These are phyloP conservation scores for Puccinia hordei DNA, from an alignment of 1,284 basidiomycete genomes.

Conservation along the genomic window DNA sequence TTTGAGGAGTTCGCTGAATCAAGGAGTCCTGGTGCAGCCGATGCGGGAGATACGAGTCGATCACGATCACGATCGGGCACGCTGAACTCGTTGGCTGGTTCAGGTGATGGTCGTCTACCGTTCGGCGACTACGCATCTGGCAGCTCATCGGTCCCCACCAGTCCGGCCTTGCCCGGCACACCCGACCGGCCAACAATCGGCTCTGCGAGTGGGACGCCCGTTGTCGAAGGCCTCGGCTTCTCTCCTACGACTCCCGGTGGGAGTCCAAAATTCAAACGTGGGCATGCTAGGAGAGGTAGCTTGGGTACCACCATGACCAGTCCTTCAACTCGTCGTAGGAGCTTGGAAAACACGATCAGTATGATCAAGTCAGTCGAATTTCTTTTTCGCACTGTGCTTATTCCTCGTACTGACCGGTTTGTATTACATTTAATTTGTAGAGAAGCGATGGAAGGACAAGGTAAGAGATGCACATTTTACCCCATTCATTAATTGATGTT, in stretches of 20 bases:
- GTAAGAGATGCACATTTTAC: conserved; percentile 17
- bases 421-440: neutral
- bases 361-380: conserved; percentile 69
- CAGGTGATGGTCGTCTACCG: conserved; percentile 32
- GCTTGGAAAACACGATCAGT: conserved; percentile 92
- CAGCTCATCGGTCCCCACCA: conserved; percentile 11
- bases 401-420: neutral
- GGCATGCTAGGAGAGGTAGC: conserved; percentile 82
- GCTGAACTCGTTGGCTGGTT: conserved; percentile 39
- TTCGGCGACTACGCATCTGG: conserved; percentile 43
- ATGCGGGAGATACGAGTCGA: conserved; percentile 44
- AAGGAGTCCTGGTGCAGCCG: conserved; percentile 47
- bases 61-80: conserved; percentile 45
- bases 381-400: neutral
- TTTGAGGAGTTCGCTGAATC: conserved; percentile 53
- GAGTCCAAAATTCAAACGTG: conserved; percentile 66
- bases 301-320: conserved; percentile 95
- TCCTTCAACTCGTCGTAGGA: conserved; percentile 86
- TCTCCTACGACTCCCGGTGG: conserved; percentile 46
- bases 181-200: conserved; percentile 28
- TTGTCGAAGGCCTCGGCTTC: conserved; percentile 31
- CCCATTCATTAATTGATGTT: neutral
- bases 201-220: conserved; percentile 27
- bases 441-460: conserved; percentile 50
- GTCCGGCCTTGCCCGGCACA: conserved; percentile 37